Conservation (phyloP, 2,329 filamentous ascomycete species). For the Exutisphaerella laricina region DNA sequence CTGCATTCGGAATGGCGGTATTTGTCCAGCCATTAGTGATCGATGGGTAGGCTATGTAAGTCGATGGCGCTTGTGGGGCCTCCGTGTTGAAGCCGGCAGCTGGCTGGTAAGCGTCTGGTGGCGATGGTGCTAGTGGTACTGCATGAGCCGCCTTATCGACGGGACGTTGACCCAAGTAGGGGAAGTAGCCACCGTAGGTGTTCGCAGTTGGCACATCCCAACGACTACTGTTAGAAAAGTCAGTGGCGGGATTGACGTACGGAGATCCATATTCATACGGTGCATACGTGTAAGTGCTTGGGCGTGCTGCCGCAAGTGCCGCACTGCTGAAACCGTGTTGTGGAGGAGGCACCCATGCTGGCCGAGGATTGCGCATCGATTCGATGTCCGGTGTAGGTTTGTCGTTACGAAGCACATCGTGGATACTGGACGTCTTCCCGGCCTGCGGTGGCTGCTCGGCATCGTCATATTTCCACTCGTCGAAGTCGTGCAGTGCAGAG, state of each 20-base stretch:
- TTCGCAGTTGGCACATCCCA: constrained; percentile 19
- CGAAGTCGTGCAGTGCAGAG: neutral
- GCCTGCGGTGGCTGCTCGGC: neutral
- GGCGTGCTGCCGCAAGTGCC: neutral
- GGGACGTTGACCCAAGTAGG: too few relatives aligned
- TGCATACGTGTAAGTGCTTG: constrained; percentile 18
- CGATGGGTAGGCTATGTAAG: too few relatives aligned
- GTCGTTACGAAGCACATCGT: neutral
- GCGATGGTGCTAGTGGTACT: too few relatives aligned
- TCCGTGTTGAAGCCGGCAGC: too few relatives aligned
- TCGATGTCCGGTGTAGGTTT: constrained; percentile 20
- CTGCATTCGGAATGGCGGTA: neutral
- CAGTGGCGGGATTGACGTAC: constrained; percentile 15
- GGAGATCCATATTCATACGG: constrained; percentile 8
- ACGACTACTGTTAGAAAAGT: constrained; percentile 19
- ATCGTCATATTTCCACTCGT: neutral
- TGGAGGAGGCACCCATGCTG: too few relatives aligned
- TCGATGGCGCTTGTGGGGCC: too few relatives aligned
- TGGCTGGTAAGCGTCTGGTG: too few relatives aligned
- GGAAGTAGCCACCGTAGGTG: neutral
- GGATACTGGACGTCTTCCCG: neutral
- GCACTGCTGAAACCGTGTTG: too few relatives aligned
- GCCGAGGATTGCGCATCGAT: too few relatives aligned
- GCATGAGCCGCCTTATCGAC: too few relatives aligned
- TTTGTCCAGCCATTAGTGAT: neutral